phyloP scores from a whole-genome alignment of 768 basidiomycete genomes.

The Podaxis sp. region DNA sequence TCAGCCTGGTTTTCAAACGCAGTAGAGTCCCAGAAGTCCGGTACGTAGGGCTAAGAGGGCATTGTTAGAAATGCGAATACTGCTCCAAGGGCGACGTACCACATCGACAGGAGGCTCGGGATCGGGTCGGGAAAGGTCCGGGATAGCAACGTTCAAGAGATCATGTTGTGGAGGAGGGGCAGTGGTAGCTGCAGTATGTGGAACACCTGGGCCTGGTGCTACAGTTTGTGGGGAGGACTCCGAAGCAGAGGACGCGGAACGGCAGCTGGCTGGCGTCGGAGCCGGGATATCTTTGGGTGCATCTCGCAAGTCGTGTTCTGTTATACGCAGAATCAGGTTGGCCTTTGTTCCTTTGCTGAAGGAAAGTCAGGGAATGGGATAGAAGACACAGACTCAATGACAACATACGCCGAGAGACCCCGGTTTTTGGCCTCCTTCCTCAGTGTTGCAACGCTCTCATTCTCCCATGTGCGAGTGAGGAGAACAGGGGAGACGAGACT shows the following conservation, averaged over 20 bases:
- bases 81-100: slow-evolving; percentile 37
- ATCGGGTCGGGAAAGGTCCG: slow-evolving; percentile 44
- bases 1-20: slow-evolving; percentile 9
- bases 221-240: background rate
- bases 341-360: slow-evolving; percentile 57
- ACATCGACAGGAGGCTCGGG: slow-evolving; percentile 47
- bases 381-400: slow-evolving; percentile 1
- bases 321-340: slow-evolving; percentile 48
- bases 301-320: slow-evolving; percentile 39
- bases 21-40: slow-evolving; percentile 42
- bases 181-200: slow-evolving; percentile 25
- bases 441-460: slow-evolving; percentile 43
- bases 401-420: slow-evolving; percentile 50
- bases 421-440: slow-evolving; percentile 50
- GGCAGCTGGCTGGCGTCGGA: slow-evolving; percentile 19
- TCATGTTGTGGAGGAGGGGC: slow-evolving; percentile 20
- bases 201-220: slow-evolving; percentile 18
- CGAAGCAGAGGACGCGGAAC: slow-evolving; percentile 5
- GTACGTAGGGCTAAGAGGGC: slow-evolving; percentile 36
- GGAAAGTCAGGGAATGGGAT: slow-evolving; percentile 10
- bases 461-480: slow-evolving; percentile 53
- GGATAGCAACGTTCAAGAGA: slow-evolving; percentile 50
- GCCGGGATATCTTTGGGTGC: slow-evolving; percentile 19
- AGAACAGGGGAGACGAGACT: slow-evolving; percentile 50
- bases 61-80: slow-evolving; percentile 19